phyloP scores from a whole-genome alignment of 208 protist species.

The Leishmania amazonensis region DNA sequence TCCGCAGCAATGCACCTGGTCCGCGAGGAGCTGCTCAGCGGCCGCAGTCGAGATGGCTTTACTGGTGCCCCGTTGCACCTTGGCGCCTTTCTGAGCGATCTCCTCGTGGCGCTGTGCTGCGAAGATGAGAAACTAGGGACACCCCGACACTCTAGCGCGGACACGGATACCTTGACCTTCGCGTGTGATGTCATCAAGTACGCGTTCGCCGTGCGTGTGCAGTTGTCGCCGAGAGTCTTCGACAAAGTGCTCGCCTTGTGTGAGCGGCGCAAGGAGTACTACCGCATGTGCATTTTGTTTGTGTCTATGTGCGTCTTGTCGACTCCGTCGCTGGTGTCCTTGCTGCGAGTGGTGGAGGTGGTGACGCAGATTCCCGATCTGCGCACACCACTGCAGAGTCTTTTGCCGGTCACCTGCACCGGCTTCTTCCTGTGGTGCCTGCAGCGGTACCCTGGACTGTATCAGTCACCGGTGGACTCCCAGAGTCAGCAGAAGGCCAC shows the following conservation, averaged over 20 bases:
- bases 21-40: conserved; percentile 64
- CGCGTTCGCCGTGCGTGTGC: conserved; percentile 49
- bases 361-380: conserved; percentile 28
- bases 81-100: conserved; percentile 78
- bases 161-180: conserved; percentile 44
- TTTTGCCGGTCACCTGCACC: conserved; percentile 30
- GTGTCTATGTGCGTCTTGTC: conserved; percentile 74
- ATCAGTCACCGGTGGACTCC: conserved; percentile 8
- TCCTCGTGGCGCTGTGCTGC: conserved; percentile 58
- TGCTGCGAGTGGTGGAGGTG: conserved; percentile 57
- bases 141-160: background rate
- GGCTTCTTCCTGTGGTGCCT: conserved; percentile 59
- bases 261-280: conserved; percentile 46
- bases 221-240: conserved; percentile 55
- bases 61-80: conserved; percentile 37
- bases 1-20: conserved; percentile 55
- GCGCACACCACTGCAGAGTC: conserved; percentile 20
- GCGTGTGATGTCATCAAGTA: conserved; percentile 74
- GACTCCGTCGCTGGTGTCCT: conserved; percentile 50
- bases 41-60: conserved; percentile 42
- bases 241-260: conserved; percentile 63
- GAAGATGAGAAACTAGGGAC: background rate
- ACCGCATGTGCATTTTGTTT: conserved; percentile 64
- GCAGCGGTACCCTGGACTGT: conserved; percentile 31
- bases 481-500: conserved; percentile 12